phyloP scores from a whole-genome alignment of 768 basidiomycete genomes.

The Xerocomellus chrysenteron region DNA sequence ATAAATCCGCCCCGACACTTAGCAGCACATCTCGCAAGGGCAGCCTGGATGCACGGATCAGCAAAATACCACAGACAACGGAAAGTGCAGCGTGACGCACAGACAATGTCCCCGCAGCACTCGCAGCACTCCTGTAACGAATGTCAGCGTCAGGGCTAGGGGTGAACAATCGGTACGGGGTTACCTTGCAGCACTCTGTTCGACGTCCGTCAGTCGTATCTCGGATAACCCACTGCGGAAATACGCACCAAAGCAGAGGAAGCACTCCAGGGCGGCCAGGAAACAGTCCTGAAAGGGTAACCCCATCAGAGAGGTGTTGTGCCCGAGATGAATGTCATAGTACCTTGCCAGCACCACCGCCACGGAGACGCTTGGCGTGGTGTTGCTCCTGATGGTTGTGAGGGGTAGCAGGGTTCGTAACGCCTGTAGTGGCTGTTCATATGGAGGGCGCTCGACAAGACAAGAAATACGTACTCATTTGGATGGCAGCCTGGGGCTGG shows the following conservation, averaged over 20 bases:
- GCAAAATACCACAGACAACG: not conserved
- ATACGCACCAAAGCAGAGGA: constrained; percentile 68
- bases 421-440: constrained; percentile 33
- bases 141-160: not conserved
- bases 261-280: constrained; percentile 58
- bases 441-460: not conserved
- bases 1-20: constrained; percentile 14
- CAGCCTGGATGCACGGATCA: constrained; percentile 47
- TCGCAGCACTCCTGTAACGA: constrained; percentile 62
- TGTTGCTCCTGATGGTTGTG: constrained; percentile 42
- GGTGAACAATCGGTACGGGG: not conserved
- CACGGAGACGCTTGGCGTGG: constrained; percentile 59
- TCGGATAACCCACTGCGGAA: not conserved
- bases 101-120: constrained; percentile 66
- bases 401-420: constrained; percentile 44
- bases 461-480: constrained; percentile 54
- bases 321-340: not conserved
- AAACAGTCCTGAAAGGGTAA: constrained; percentile 57
- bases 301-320: not conserved
- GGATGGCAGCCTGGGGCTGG: constrained; percentile 59
- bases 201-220: not conserved
- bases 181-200: constrained; percentile 70
- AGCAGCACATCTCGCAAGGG: constrained; percentile 80
- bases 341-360: constrained; percentile 70
- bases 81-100: constrained; percentile 39